Conservation (phyloP, 805 yeast genomes). For the Saccharomycopsis sp. region DNA sequence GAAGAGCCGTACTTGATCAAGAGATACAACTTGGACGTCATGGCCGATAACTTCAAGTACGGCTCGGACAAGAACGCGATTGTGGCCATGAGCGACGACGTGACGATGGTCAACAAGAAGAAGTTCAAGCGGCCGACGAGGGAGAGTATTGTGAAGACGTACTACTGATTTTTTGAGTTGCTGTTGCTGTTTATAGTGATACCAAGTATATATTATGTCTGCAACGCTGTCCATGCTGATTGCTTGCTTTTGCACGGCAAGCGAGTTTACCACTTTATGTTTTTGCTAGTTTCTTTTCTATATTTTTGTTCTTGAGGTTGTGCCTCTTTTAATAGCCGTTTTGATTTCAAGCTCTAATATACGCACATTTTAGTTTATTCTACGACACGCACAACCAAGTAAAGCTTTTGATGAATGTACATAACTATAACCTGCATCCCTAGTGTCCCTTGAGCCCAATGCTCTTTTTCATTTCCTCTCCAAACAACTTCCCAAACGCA, state of each 20-base stretch:
- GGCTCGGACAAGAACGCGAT: slow-evolving; percentile 67
- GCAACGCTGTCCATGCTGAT: neutral
- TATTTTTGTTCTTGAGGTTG: too few species aligned
- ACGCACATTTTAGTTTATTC: too few species aligned
- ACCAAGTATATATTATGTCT: neutral
- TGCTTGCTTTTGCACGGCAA: too few species aligned
- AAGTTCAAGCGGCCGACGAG: slow-evolving; percentile 54
- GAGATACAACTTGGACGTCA: slow-evolving; percentile 51
- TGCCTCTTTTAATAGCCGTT: too few species aligned
- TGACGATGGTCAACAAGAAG: slow-evolving; percentile 57
- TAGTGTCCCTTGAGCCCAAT: slow-evolving; percentile 38
- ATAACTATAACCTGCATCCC: neutral
- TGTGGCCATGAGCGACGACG: slow-evolving; percentile 70
- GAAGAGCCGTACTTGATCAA: slow-evolving; percentile 55
- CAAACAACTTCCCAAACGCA: slow-evolving; percentile 54
- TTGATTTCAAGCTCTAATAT: too few species aligned
- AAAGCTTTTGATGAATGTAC: neutral
- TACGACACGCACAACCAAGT: too few species aligned
- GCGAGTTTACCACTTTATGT: too few species aligned
- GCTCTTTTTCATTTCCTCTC: slow-evolving; percentile 51
- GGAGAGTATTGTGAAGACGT: slow-evolving; percentile 26
- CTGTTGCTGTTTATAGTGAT: neutral
- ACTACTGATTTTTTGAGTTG: neutral
- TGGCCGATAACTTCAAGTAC: slow-evolving; percentile 73
- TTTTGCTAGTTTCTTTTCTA: too few species aligned